Evolutionary conservation across 345 rosid species (phyloP).

Genomic region (Gossypium raimondii): DNA sequence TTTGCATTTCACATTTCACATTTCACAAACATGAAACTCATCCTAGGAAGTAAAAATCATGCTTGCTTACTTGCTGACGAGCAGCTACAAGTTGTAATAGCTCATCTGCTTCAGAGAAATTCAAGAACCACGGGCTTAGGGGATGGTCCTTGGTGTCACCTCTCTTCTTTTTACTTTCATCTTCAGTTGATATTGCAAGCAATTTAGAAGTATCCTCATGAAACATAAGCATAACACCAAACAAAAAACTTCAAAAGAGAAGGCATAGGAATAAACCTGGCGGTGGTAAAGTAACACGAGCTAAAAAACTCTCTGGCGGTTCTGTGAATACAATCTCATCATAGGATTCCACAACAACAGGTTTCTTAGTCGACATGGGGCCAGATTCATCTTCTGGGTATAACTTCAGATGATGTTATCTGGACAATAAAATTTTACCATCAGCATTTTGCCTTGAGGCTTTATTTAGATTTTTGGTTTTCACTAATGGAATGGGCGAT

Average conservation of each 20-base stretch:
- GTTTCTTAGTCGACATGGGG: constrained; percentile 60
- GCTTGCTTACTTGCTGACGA: constrained; percentile 53
- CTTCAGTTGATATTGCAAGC: constrained; percentile 37
- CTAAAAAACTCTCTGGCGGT: constrained; percentile 20
- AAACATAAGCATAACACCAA: constrained; percentile 12
- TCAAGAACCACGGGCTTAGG: constrained; percentile 49
- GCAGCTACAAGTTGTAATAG: constrained; percentile 63
- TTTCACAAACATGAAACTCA: constrained; percentile 1
- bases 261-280: constrained; percentile 35
- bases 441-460: background rate
- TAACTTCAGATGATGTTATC: constrained; percentile 57
- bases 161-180: constrained; percentile 39
- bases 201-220: constrained; percentile 13
- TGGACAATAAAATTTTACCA: constrained; percentile 21
- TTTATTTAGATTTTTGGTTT: background rate
- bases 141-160: constrained; percentile 66
- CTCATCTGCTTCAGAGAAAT: constrained; percentile 75
- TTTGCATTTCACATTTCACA: background rate
- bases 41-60: background rate
- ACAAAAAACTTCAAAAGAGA: background rate
- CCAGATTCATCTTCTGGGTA: constrained; percentile 57
- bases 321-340: background rate
- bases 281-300: constrained; percentile 54
- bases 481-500: background rate
- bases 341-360: constrained; percentile 53